Conservation (phyloP, 2,329 filamentous ascomycete species). For the Trichoderma sp. region DNA sequence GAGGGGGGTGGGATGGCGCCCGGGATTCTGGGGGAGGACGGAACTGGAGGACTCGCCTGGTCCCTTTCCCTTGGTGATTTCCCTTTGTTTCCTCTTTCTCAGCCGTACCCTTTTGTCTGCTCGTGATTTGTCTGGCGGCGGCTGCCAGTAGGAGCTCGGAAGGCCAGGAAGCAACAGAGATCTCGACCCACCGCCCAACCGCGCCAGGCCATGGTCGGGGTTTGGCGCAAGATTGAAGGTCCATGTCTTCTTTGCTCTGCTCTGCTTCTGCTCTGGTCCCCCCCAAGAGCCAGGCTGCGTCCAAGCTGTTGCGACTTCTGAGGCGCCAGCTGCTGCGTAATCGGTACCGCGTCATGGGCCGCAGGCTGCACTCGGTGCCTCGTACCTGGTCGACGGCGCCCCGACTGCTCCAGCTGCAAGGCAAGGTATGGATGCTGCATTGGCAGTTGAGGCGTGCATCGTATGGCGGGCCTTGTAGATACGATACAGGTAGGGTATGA, state of each 20-base stretch:
- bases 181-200: constrained; percentile 27
- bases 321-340: neutral
- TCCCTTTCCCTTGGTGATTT: neutral
- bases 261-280: neutral
- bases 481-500: neutral
- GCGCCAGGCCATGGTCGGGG: constrained; percentile 4
- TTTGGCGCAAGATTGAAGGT: constrained; percentile 2
- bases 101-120: constrained; percentile 13
- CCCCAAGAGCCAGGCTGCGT: neutral
- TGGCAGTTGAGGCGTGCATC: no score
- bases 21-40: constrained; percentile 21
- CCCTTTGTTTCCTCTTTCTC: neutral
- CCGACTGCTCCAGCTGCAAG: neutral
- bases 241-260: neutral
- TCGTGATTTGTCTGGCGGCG: constrained; percentile 21
- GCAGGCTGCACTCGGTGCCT: constrained; percentile 5
- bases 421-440: neutral
- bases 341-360: constrained; percentile 9
- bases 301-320: neutral
- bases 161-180: constrained; percentile 11
- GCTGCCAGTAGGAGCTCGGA: constrained; percentile 23
- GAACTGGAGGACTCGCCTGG: neutral
- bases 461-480: neutral
- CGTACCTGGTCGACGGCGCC: neutral
- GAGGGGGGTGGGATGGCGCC: constrained; percentile 11